These are phyloP conservation scores for Caloboletus firmus DNA, from an alignment of 1,284 basidiomycete species.

Conservation along the genomic window DNA sequence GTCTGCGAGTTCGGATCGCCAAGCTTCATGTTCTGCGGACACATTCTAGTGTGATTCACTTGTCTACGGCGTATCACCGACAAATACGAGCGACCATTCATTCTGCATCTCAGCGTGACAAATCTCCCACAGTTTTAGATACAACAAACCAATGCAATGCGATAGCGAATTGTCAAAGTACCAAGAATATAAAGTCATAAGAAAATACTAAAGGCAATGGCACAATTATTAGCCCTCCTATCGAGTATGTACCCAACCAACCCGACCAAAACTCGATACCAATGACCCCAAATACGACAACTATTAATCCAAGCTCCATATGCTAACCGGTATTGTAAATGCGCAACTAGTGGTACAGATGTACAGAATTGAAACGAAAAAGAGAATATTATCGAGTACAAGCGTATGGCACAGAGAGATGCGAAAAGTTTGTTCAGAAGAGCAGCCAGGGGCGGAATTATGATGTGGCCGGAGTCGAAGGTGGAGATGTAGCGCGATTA, in stretches of 20 bases:
- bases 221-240: slow-evolving; percentile 34
- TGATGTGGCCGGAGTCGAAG: slow-evolving; percentile 15
- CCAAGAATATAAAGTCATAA: slow-evolving; percentile 36
- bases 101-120: neutral
- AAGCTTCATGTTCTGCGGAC: neutral
- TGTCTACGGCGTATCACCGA: slow-evolving; percentile 5
- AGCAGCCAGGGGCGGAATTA: slow-evolving; percentile 17
- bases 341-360: slow-evolving; percentile 37
- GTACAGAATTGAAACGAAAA: slow-evolving; percentile 29
- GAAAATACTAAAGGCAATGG: slow-evolving; percentile 21
- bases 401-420: slow-evolving; percentile 34
- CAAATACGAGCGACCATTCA: slow-evolving; percentile 4
- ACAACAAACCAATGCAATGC: slow-evolving; percentile 32
- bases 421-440: slow-evolving; percentile 18
- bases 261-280: slow-evolving; percentile 31
- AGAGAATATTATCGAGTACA: slow-evolving; percentile 37
- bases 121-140: neutral
- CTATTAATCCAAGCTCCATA: slow-evolving; percentile 38
- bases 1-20: slow-evolving; percentile 5
- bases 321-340: slow-evolving; percentile 38
- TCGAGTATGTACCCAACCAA: slow-evolving; percentile 32
- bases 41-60: neutral
- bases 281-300: slow-evolving; percentile 26
- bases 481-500: slow-evolving; percentile 34
- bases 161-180: slow-evolving; percentile 28